Evolutionary conservation across 345 rosid genomes (phyloP).

Genomic region (Citrus maxima): DNA sequence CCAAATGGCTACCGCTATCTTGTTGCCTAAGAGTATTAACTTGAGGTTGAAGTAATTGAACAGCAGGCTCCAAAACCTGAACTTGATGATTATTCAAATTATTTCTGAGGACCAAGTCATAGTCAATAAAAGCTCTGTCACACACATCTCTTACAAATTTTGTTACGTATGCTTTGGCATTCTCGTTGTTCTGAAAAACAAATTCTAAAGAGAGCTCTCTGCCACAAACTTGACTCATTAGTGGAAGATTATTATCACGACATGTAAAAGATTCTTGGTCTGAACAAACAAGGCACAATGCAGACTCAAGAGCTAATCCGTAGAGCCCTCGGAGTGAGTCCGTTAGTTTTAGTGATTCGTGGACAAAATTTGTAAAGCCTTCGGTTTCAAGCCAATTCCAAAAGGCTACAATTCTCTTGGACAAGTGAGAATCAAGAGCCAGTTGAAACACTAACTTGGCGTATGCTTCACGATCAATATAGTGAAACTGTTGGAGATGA

Average conservation of each 20-base stretch:
- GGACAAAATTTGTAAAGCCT: constrained; percentile 14
- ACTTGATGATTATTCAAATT: background rate
- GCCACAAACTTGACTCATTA: constrained; percentile 9
- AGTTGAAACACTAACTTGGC: constrained; percentile 3
- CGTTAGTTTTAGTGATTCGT: background rate
- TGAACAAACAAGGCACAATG: constrained; percentile 9
- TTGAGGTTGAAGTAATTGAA: background rate
- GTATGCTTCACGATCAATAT: constrained; percentile 23
- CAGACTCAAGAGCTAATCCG: constrained; percentile 6
- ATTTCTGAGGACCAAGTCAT: background rate
- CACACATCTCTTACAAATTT: constrained; percentile 1
- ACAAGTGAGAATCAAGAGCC: background rate
- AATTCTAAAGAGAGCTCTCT: background rate
- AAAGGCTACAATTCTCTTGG: constrained; percentile 27
- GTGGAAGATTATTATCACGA: background rate
- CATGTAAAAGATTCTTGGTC: background rate
- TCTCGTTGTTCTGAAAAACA: background rate
- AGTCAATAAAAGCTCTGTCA: background rate
- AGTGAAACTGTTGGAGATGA: constrained; percentile 22
- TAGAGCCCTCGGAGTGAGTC: background rate
- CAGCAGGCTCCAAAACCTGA: background rate
- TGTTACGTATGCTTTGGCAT: background rate
- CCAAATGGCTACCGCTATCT: background rate
- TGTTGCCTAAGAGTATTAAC: background rate
- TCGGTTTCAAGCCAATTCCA: constrained; percentile 33